These are phyloP conservation scores for Phytophthora sojae DNA, from an alignment of 352 stramenopile genomes.

Conservation along the genomic window DNA sequence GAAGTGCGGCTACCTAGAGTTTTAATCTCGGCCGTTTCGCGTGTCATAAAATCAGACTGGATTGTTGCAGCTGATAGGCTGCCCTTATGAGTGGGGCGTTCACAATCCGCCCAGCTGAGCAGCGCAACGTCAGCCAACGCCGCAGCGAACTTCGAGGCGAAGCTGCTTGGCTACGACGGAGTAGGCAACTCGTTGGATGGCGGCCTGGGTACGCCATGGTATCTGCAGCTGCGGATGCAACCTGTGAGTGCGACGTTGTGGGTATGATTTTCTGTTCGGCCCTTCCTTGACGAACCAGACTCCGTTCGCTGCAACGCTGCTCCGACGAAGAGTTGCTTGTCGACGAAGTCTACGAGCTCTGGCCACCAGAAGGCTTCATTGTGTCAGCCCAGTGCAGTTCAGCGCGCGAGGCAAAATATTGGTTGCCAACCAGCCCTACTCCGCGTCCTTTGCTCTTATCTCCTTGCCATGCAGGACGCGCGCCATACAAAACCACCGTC, in stretches of 20 bases:
- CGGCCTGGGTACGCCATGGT: background rate
- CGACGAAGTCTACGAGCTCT: background rate
- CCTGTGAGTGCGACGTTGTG: background rate
- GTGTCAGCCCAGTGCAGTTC: background rate
- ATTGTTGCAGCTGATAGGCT: slow-evolving; percentile 10
- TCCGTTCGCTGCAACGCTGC: background rate
- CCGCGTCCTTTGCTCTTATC: background rate
- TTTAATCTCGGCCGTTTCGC: slow-evolving; percentile 4
- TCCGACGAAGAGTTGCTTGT: no score
- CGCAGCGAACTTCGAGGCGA: background rate
- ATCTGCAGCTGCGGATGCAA: background rate
- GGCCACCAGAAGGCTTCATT: background rate
- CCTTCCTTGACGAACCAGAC: background rate
- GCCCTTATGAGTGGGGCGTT: slow-evolving; percentile 3
- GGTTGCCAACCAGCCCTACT: background rate
- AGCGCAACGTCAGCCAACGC: background rate
- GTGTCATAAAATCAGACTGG: slow-evolving; percentile 7
- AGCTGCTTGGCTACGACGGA: background rate
- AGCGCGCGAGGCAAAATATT: background rate
- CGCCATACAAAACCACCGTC: slow-evolving; percentile 1
- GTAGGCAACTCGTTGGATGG: no score
- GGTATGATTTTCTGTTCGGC: background rate
- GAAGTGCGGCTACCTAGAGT: background rate
- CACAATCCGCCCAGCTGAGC: slow-evolving; percentile 6
- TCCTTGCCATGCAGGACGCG: background rate